phyloP scores from a whole-genome alignment of 768 basidiomycete species.

The Lactifluus pinguis region DNA sequence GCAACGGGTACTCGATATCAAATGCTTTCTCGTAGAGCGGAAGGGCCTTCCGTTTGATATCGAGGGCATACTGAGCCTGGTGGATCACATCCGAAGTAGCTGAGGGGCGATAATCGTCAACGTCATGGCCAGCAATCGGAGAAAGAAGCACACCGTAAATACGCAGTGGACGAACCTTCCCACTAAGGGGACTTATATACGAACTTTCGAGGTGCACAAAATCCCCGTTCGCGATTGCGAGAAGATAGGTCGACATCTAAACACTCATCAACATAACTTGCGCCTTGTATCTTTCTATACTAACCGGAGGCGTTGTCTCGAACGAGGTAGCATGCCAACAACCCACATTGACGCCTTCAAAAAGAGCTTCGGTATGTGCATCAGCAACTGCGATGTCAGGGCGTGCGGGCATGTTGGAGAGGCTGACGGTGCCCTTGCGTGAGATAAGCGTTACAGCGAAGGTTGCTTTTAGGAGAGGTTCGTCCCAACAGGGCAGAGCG shows the following conservation, averaged over 20 bases:
- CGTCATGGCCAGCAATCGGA: background rate
- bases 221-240: conserved; percentile 76
- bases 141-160: conserved; percentile 51
- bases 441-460: conserved; percentile 73
- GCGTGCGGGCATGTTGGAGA: conserved; percentile 80
- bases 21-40: conserved; percentile 92
- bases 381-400: conserved; percentile 40
- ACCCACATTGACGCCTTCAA: conserved; percentile 25
- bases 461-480: conserved; percentile 83
- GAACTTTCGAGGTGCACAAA: conserved; percentile 68
- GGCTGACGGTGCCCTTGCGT: conserved; percentile 59
- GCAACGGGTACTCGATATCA: conserved; percentile 85
- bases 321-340: conserved; percentile 82
- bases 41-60: conserved; percentile 72
- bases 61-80: conserved; percentile 80
- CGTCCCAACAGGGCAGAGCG: conserved; percentile 89
- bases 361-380: conserved; percentile 14
- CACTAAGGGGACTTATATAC: conserved; percentile 71
- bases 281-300: background rate
- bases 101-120: conserved; percentile 23
- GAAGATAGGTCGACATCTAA: conserved; percentile 80
- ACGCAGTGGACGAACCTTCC: conserved; percentile 71
- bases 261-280: background rate
- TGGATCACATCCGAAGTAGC: conserved; percentile 76
- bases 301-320: conserved; percentile 62